These are phyloP conservation scores for Debaryomyces fabryi DNA, from an alignment of 1,139 yeast genomes.

Conservation along the genomic window DNA sequence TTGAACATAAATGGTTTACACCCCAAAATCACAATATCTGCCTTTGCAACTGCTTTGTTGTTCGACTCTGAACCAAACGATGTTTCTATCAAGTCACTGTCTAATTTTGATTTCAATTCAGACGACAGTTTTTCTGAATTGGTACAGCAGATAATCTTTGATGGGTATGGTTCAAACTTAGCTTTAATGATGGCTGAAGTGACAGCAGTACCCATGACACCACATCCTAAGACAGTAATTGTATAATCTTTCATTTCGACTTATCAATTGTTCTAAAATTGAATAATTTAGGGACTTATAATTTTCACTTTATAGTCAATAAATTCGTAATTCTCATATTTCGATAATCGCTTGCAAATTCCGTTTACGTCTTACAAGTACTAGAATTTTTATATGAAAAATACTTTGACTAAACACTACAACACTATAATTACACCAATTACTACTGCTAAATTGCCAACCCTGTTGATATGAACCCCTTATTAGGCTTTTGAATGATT, in stretches of 20 bases:
- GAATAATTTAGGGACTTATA: not conserved
- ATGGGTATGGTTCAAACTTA: constrained; percentile 62
- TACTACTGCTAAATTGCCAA: not conserved
- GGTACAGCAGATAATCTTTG: constrained; percentile 75
- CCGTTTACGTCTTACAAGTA: not conserved
- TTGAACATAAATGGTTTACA: constrained; percentile 84
- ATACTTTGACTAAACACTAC: not conserved
- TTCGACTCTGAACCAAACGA: constrained; percentile 55
- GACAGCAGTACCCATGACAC: constrained; percentile 97
- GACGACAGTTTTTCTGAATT: constrained; percentile 54
- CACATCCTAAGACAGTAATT: constrained; percentile 84
- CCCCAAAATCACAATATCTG: constrained; percentile 78
- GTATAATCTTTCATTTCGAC: constrained; percentile 53
- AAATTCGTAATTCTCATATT: constrained; percentile 1
- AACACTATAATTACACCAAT: not conserved
- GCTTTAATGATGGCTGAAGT: constrained; percentile 68
- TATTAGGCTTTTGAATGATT: not conserved
- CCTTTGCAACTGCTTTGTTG: constrained; percentile 56
- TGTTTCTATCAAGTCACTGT: constrained; percentile 53
- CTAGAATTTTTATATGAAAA: not conserved
- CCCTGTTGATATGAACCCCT: not conserved
- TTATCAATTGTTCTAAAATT: not conserved
- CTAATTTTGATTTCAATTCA: constrained; percentile 44
- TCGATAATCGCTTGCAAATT: constrained; percentile 4
- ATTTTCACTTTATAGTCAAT: not conserved